Percentiles rank a stretch among this genome's conserved stretches.
These are phyloP conservation scores for Saccharomycopsis microspora DNA, from an alignment of 805 yeast genomes.

Conservation along the genomic window DNA sequence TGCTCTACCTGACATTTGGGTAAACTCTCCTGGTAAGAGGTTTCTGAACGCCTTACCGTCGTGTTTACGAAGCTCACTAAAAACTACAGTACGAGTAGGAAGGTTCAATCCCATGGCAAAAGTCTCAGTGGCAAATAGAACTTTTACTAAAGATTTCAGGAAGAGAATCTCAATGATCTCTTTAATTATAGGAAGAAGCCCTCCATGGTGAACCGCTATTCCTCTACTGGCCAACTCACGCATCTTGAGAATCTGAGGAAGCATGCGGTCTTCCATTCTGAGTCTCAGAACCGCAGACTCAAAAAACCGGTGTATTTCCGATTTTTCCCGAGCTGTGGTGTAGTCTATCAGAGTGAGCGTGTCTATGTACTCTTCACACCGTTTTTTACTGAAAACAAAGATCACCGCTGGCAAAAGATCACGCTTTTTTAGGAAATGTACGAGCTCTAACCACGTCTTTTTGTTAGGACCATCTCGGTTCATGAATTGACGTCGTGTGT, in stretches of 20 bases:
- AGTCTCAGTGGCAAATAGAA: conserved; percentile 93
- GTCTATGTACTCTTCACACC: conserved; percentile 89
- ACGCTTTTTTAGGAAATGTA: conserved; percentile 54
- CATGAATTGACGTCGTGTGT: conserved; percentile 25
- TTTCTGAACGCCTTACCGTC: conserved; percentile 80
- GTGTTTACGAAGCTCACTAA: conserved; percentile 75
- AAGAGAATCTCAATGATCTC: conserved; percentile 89
- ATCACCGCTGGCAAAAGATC: conserved; percentile 83
- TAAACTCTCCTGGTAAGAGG: conserved; percentile 89
- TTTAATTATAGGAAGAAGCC: conserved; percentile 83
- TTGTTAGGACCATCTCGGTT: conserved; percentile 60
- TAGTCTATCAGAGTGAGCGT: conserved; percentile 65
- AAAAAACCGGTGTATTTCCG: conserved; percentile 88
- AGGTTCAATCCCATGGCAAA: conserved; percentile 97
- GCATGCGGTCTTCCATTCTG: conserved; percentile 82
- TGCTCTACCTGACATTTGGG: conserved; percentile 99
- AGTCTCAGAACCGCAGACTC: conserved; percentile 81
- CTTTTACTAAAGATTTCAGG: conserved; percentile 76
- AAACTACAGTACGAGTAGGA: conserved; percentile 94
- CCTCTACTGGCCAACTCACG: conserved; percentile 82
- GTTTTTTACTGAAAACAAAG: conserved; percentile 86
- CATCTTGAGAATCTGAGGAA: conserved; percentile 82
- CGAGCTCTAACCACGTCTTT: conserved; percentile 65
- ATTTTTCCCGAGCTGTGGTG: conserved; percentile 73
- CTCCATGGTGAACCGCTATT: conserved; percentile 94